Evolutionary conservation across 164 flowering plant species (phyloP).

Genomic region (Umbilicus rupestris): DNA sequence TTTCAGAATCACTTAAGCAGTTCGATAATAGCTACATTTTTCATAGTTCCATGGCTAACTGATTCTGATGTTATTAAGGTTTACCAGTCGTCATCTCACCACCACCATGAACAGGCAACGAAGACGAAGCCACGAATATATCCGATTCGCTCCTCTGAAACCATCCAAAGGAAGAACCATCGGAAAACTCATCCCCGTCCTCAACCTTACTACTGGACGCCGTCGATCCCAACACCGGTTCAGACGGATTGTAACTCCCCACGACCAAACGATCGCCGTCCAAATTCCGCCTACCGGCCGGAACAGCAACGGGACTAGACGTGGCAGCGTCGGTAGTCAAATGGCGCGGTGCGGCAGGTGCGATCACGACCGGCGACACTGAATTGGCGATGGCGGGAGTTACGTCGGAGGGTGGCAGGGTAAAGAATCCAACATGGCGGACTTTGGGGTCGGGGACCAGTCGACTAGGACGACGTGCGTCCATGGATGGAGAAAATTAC

Average conservation of each 20-base stretch:
- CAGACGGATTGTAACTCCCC: slow-evolving; percentile 64
- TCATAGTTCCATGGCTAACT: too few species aligned
- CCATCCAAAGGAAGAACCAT: slow-evolving; percentile 27
- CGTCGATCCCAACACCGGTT: slow-evolving; percentile 32
- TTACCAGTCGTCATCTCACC: slow-evolving; percentile 28
- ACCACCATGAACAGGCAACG: slow-evolving; percentile 24
- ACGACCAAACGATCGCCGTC: slow-evolving; percentile 22
- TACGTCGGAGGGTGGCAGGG: slow-evolving; percentile 44
- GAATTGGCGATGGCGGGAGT: slow-evolving; percentile 40
- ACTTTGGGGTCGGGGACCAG: slow-evolving; percentile 62
- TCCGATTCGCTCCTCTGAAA: slow-evolving; percentile 24
- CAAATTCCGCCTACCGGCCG: slow-evolving; percentile 21
- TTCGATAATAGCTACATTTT: too few species aligned
- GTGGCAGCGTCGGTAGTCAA: neutral
- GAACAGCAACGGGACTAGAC: slow-evolving; percentile 25
- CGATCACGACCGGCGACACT: slow-evolving; percentile 70
- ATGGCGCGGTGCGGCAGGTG: slow-evolving; percentile 49
- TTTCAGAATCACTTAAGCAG: too few species aligned
- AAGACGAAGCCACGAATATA: slow-evolving; percentile 27
- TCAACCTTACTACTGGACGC: slow-evolving; percentile 26
- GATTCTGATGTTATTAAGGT: neutral
- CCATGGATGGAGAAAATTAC: slow-evolving; percentile 24
- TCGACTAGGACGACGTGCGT: slow-evolving; percentile 37
- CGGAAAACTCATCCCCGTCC: slow-evolving; percentile 35
- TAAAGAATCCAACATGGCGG: slow-evolving; percentile 72